Conservation (phyloP, 163 green algal species). For the Scenedesmus sp. region DNA sequence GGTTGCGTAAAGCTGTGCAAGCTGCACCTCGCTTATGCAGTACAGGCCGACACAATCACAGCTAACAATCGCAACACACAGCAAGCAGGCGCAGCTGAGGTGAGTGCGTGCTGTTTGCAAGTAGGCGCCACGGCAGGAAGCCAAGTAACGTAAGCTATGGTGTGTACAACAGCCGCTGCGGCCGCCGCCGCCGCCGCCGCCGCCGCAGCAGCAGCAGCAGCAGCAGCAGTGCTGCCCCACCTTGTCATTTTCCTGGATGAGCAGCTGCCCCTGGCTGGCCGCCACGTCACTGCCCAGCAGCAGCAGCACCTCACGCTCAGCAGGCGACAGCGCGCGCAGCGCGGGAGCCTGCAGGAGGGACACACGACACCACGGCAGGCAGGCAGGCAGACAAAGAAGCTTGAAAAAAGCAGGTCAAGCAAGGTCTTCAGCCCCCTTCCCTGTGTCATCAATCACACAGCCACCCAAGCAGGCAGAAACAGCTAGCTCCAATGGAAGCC, state of each 20-base stretch:
- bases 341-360: slow-evolving; percentile 11
- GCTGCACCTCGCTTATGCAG: too few relatives aligned
- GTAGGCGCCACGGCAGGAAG: too few relatives aligned
- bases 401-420: too few relatives aligned
- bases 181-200: too few relatives aligned
- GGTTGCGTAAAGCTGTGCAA: not conserved
- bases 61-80: too few relatives aligned
- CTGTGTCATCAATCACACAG: too few relatives aligned
- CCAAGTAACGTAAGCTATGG: not conserved
- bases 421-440: too few relatives aligned
- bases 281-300: slow-evolving; percentile 51
- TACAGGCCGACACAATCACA: too few relatives aligned
- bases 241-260: slow-evolving; percentile 54
- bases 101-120: too few relatives aligned
- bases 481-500: too few relatives aligned
- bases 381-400: not conserved
- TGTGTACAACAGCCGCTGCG: not conserved
- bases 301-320: slow-evolving; percentile 58
- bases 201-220: not conserved
- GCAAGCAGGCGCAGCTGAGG: too few relatives aligned
- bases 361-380: not conserved
- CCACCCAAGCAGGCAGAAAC: too few relatives aligned
- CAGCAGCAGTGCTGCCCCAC: not conserved
- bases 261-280: not conserved
- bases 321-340: slow-evolving; percentile 36